Conservation (phyloP, 495 filamentous ascomycete genomes). For the Aspergillus affinis region DNA sequence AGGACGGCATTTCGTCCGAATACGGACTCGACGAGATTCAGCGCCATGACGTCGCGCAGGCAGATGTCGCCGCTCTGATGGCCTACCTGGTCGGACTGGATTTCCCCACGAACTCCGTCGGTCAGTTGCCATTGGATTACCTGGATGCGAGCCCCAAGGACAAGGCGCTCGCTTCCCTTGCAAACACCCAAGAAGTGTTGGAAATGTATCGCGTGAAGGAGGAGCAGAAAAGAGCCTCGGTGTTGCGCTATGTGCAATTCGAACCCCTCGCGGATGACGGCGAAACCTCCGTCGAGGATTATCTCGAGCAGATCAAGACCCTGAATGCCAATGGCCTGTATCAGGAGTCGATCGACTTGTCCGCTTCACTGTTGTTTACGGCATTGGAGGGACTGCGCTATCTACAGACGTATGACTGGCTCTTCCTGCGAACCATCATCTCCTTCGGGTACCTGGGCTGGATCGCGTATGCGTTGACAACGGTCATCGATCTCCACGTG, state of each 20-base stretch:
- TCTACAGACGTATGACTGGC: conserved; percentile 95
- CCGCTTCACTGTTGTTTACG: conserved; percentile 69
- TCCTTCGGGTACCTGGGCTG: conserved; percentile 94
- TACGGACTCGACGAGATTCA: conserved; percentile 81
- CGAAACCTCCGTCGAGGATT: conserved; percentile 61
- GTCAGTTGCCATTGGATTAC: conserved; percentile 84
- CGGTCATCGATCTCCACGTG: conserved; percentile 87
- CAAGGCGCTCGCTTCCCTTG: conserved; percentile 82
- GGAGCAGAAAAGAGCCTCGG: conserved; percentile 69
- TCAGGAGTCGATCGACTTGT: conserved; percentile 73
- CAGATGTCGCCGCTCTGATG: conserved; percentile 96
- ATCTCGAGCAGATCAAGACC: conserved; percentile 64
- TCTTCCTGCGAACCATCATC: conserved; percentile 92
- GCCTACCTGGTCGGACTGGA: conserved; percentile 87
- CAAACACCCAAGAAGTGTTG: conserved; percentile 84
- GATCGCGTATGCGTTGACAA: conserved; percentile 93
- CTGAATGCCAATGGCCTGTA: conserved; percentile 66
- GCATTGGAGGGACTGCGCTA: conserved; percentile 87
- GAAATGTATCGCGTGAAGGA: conserved; percentile 99
- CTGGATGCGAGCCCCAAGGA: conserved; percentile 66
- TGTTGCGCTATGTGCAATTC: conserved; percentile 77
- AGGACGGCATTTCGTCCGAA: conserved; percentile 87
- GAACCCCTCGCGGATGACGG: conserved; percentile 54
- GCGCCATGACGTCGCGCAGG: conserved; percentile 89
- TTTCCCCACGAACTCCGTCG: conserved; percentile 96